phyloP scores from a whole-genome alignment of 2,329 filamentous ascomycete genomes.

The Sclerotinia spermophila region DNA sequence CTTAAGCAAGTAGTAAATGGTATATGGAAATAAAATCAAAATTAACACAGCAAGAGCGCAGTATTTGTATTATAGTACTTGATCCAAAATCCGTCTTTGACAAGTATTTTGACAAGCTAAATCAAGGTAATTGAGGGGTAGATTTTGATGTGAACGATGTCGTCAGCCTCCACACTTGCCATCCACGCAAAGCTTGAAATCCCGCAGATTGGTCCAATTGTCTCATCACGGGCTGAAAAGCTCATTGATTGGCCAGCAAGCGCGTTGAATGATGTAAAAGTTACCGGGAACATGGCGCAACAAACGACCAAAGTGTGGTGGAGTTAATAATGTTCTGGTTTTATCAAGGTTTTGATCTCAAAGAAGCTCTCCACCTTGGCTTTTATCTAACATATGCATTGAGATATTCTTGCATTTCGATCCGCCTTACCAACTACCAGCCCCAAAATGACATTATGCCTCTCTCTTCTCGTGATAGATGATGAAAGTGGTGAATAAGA shows the following conservation, averaged over 20 bases:
- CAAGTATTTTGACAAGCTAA: background rate
- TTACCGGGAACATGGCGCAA: background rate
- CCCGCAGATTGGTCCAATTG: background rate
- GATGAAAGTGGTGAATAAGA: slow-evolving; percentile 1
- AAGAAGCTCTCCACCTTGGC: background rate
- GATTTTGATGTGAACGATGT: slow-evolving; percentile 9
- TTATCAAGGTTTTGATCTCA: background rate
- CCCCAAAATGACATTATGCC: background rate
- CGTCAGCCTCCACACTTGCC: slow-evolving; percentile 9
- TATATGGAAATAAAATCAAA: background rate
- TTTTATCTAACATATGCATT: background rate
- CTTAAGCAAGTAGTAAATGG: slow-evolving; percentile 9
- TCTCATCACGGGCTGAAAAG: background rate
- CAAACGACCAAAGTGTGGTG: slow-evolving; percentile 1
- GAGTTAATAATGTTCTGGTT: background rate
- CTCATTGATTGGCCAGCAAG: background rate
- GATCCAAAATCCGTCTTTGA: background rate
- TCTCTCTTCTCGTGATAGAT: background rate
- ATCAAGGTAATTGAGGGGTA: slow-evolving; percentile 17
- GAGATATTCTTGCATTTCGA: background rate
- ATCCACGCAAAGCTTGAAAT: background rate
- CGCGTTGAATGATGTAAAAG: slow-evolving; percentile 8
- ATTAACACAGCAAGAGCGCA: background rate
- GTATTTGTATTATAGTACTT: slow-evolving; percentile 4
- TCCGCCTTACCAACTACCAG: background rate